Percentiles rank a stretch among this genome's conserved stretches.
Evolutionary conservation across 352 stramenopile genomes (phyloP).

Genomic region (Stramenopiles sp.): DNA sequence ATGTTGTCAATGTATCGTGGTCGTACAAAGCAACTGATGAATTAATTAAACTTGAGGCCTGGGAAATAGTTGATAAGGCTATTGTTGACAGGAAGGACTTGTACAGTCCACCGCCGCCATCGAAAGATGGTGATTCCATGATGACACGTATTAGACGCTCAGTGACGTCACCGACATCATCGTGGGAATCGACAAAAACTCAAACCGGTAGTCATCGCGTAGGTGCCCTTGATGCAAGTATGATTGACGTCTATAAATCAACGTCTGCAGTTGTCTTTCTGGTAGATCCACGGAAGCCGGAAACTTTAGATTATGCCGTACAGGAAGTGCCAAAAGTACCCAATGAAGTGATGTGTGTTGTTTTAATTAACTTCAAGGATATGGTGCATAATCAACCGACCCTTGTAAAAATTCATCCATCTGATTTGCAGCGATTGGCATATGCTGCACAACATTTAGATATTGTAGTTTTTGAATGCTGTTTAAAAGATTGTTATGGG

Average conservation of each 20-base stretch:
- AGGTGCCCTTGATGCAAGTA: slow-evolving; percentile 46
- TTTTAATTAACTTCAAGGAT: slow-evolving; percentile 48
- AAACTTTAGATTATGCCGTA: slow-evolving; percentile 54
- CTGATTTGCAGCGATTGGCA: slow-evolving; percentile 44
- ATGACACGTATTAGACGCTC: slow-evolving; percentile 11
- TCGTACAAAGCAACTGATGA: slow-evolving; percentile 41
- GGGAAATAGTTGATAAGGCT: slow-evolving; percentile 63
- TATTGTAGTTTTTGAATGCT: slow-evolving; percentile 55
- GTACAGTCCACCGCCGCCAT: background rate
- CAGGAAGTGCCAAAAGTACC: slow-evolving; percentile 42
- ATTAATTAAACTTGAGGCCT: slow-evolving; percentile 63
- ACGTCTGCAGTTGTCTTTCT: slow-evolving; percentile 62
- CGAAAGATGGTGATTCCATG: background rate
- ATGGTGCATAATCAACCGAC: slow-evolving; percentile 26
- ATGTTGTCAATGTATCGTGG: slow-evolving; percentile 63
- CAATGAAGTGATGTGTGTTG: slow-evolving; percentile 43
- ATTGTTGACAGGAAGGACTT: slow-evolving; percentile 25
- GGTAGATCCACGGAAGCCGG: slow-evolving; percentile 47
- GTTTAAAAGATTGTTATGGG: slow-evolving; percentile 50
- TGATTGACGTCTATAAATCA: slow-evolving; percentile 64
- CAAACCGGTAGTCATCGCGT: slow-evolving; percentile 33
- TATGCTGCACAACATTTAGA: slow-evolving; percentile 27
- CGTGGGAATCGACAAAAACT: slow-evolving; percentile 12
- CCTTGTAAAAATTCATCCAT: slow-evolving; percentile 53
- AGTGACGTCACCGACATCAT: slow-evolving; percentile 18